Conservation (phyloP, 2,329 filamentous ascomycete species). For the Colletotrichum viniferum region DNA sequence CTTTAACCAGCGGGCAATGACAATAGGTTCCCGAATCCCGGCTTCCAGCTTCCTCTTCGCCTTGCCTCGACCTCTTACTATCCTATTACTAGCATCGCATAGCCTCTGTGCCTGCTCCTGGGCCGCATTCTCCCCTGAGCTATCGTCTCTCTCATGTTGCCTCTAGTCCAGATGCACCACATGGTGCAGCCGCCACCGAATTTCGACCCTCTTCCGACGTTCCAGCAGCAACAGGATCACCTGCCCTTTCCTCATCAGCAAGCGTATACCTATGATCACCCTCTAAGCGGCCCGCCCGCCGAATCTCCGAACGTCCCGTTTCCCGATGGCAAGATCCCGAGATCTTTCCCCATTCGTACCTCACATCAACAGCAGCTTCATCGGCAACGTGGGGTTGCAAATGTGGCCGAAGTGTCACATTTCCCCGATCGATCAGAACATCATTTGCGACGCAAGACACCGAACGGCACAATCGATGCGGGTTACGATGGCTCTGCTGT, state of each 20-base stretch:
- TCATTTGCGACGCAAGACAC: conserved; percentile 88
- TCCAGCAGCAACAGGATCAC: conserved; percentile 26
- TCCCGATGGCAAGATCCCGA: conserved; percentile 28
- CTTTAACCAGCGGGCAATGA: conserved; percentile 50
- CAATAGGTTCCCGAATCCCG: conserved; percentile 25
- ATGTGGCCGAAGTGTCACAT: not conserved
- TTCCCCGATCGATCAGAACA: conserved; percentile 62
- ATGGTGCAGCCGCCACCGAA: conserved; percentile 50
- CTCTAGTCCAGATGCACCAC: conserved; percentile 56
- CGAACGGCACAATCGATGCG: conserved; percentile 88
- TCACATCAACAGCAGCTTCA: conserved; percentile 33
- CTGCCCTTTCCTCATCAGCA: conserved; percentile 26
- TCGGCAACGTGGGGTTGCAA: conserved; percentile 24
- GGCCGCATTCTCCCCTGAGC: not conserved
- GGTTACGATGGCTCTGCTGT: conserved; percentile 87
- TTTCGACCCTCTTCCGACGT: conserved; percentile 38
- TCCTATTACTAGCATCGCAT: not conserved
- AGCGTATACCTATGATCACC: conserved; percentile 5
- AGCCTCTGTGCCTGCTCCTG: not conserved
- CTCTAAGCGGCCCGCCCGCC: conserved; percentile 24
- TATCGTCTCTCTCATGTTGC: conserved; percentile 44
- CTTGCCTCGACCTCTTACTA: conserved; percentile 27
- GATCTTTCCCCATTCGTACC: conserved; percentile 39
- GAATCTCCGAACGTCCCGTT: conserved; percentile 5
- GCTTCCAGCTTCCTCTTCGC: conserved; percentile 24